Evolutionary conservation across 176 grass and related monocot species (phyloP).

Genomic region (Ampelocalamus luodianensis): DNA sequence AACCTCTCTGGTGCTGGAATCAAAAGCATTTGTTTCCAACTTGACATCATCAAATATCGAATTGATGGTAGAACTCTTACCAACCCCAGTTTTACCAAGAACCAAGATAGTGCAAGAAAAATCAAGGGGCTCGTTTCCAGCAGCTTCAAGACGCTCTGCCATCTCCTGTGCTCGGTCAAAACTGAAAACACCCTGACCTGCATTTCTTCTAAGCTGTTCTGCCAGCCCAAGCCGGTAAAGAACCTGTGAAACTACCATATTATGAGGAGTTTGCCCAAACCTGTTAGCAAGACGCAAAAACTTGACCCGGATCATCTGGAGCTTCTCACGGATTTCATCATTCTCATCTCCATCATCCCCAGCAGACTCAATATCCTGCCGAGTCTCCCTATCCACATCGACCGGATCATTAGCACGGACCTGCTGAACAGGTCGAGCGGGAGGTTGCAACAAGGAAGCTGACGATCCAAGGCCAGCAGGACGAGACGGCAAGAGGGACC

Average conservation of each 20-base stretch:
- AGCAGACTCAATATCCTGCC: conserved; percentile 46
- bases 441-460: conserved; percentile 58
- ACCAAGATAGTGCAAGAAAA: conserved; percentile 93
- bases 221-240: conserved; percentile 91
- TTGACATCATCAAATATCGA: conserved; percentile 75
- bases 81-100: conserved; percentile 91
- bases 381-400: conserved; percentile 43
- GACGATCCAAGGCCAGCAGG: conserved; percentile 88
- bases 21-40: conserved; percentile 79
- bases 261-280: conserved; percentile 85
- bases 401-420: conserved; percentile 51
- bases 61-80: conserved; percentile 96
- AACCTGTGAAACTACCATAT: conserved; percentile 96
- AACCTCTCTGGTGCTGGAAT: conserved; percentile 71
- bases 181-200: conserved; percentile 61
- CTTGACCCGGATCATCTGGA: conserved; percentile 88
- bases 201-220: conserved; percentile 84
- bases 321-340: conserved; percentile 90
- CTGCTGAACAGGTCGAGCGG: conserved; percentile 60
- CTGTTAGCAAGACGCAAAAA: conserved; percentile 85
- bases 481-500: conserved; percentile 46
- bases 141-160: conserved; percentile 83
- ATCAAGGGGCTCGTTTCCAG: conserved; percentile 66
- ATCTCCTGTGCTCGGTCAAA: conserved; percentile 76
- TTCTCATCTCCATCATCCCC: conserved; percentile 70